Conservation (phyloP, 306 rosid genomes). For the Fragaria iinumae region DNA sequence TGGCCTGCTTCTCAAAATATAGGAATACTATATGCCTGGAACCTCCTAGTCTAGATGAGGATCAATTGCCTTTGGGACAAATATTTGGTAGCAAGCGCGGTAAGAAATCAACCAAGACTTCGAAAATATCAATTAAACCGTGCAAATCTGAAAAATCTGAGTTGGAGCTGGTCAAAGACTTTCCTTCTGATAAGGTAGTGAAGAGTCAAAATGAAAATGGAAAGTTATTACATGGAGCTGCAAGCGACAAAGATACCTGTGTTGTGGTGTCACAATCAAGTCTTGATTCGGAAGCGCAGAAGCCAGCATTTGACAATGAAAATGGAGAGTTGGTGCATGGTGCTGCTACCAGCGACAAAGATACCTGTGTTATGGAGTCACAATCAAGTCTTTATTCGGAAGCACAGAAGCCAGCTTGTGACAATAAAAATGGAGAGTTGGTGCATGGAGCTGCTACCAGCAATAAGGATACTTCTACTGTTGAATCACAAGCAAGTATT, state of each 20-base stretch:
- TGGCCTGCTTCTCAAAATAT: constrained; percentile 43
- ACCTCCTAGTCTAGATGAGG: constrained; percentile 29
- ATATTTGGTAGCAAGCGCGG: constrained; percentile 31
- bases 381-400: neutral
- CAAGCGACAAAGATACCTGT: neutral
- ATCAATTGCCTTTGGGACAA: constrained; percentile 32
- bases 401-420: neutral
- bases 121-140: constrained; percentile 18
- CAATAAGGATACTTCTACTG: constrained; percentile 7
- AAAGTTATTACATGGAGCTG: neutral
- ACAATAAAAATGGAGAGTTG: constrained; percentile 29
- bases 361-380: constrained; percentile 6
- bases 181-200: constrained; percentile 65
- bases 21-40: constrained; percentile 36
- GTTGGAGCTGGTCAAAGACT: constrained; percentile 42
- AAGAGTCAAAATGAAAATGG: constrained; percentile 32
- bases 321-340: constrained; percentile 22
- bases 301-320: constrained; percentile 13
- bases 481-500: constrained; percentile 17
- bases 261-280: neutral
- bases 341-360: constrained; percentile 24
- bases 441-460: constrained; percentile 18
- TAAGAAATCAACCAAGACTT: constrained; percentile 31
- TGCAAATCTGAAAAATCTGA: constrained; percentile 26
- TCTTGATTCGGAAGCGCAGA: neutral